Percentiles rank a stretch among this genome's conserved stretches.
These are phyloP conservation scores for Chrysosporium keratinophilum DNA, from an alignment of 2,329 filamentous ascomycete species.

Conservation along the genomic window DNA sequence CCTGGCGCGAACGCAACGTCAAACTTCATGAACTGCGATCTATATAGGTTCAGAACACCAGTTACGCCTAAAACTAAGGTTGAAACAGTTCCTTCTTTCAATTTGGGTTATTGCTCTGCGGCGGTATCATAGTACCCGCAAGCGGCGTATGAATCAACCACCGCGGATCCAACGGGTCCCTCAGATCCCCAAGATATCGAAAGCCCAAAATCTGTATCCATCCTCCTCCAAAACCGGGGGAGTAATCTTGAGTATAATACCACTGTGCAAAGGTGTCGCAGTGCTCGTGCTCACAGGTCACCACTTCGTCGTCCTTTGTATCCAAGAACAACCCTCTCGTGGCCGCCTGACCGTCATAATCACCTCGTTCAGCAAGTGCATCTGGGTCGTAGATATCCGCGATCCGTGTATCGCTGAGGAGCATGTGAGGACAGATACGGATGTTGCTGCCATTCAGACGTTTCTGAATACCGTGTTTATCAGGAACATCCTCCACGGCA, in stretches of 20 bases:
- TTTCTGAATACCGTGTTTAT: neutral
- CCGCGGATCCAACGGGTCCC: neutral
- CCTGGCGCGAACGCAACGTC: no score
- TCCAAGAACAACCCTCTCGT: neutral
- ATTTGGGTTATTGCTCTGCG: no score
- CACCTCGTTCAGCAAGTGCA: neutral
- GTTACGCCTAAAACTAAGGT: no score
- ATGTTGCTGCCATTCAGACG: neutral
- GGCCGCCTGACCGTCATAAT: neutral
- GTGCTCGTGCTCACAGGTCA: neutral
- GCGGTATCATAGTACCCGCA: no score
- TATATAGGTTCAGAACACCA: no score
- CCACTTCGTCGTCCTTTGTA: neutral
- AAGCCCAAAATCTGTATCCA: conserved; percentile 1
- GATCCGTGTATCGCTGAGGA: neutral
- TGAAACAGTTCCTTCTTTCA: no score
- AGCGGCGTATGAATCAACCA: conserved; percentile 4
- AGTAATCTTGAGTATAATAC: neutral
- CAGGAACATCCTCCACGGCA: neutral
- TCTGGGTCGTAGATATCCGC: neutral
- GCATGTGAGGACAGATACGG: neutral
- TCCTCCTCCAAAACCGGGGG: neutral
- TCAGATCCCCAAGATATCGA: conserved; percentile 1
- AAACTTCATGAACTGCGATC: no score
- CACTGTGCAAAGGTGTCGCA: conserved; percentile 4